Evolutionary conservation across 2,329 filamentous ascomycete genomes (phyloP), one percentile per base, ranked within the genome.

Genomic region (Fusarium paranaense): DNA sequence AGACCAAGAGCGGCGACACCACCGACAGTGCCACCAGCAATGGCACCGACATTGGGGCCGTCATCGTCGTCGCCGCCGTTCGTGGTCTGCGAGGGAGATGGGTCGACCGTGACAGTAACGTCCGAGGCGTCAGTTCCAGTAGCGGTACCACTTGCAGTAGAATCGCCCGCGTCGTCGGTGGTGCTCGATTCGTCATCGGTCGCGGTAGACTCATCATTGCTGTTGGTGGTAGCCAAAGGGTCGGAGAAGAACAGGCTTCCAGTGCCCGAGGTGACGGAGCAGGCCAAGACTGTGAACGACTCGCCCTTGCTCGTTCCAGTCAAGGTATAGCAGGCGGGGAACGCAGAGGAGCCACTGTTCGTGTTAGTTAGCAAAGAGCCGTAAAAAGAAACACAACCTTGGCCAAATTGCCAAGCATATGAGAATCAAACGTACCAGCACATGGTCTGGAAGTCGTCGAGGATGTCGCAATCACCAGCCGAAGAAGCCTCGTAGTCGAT

Each of bases 11-110:
- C 82, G 0, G 77, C 83, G 5, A 86, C 82, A 14, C 86, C 86
- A n/a, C 86, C 86, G 11, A 87, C 84, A 4, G 82, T 81, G 30
- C 86, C 86, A 13, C 86, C 86, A 9, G 80, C 85, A 50, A 88
- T 87, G 18, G 86, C 81, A 6, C 84, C 86, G 13, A 83, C 76
- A 60, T 81, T 80, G 8, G 80, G 76, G 1, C 66, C 65, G 56
- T 32, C 52, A 47, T 35, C 54, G 3, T 82, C 82, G 7, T 77
- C 78, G 47, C 84, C 83, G 7, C 81, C 76, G 10, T 80, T 57
- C 18, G 66, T 42, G 11, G 66, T 62, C 11, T 70, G 20, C 20
- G 66, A 52, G 14, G 67, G 30, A 20, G 70, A 58, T 5, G 70
- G 45, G 14, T 64, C 62, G 16, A 72, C 67, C 1, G 69, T 69